A percentile compares a stretch with the other conserved stretches of the same genome.
Conservation (phyloP, 345 rosid species). For the Adansonia digitata region DNA sequence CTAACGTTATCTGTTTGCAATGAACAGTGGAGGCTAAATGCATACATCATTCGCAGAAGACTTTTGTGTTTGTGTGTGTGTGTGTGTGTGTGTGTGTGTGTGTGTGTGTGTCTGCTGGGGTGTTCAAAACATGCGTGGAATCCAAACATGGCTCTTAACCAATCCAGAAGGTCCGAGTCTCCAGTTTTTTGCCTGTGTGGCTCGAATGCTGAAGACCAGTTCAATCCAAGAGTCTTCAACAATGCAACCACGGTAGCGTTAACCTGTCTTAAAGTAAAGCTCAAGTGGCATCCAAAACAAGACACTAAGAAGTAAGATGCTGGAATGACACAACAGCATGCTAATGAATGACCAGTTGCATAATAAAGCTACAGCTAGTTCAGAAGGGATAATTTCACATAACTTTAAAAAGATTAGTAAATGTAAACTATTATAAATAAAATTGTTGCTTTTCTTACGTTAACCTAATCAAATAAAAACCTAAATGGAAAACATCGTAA, state of each 20-base stretch:
- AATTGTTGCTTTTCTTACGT: not conserved
- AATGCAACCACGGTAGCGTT: too few species aligned
- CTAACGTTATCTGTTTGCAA: constrained; percentile 88
- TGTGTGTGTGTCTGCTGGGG: too few species aligned
- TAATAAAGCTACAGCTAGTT: not conserved
- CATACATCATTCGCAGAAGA: not conserved
- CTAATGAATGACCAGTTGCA: not conserved
- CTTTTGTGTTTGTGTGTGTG: too few species aligned
- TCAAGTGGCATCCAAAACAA: constrained; percentile 18
- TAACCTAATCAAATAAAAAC: not conserved
- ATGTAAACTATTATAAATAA: too few species aligned
- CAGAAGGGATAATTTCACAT: not conserved
- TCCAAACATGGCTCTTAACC: constrained; percentile 97
- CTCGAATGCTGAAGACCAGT: constrained; percentile 82
- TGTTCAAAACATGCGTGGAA: constrained; percentile 67
- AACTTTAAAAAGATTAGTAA: not conserved
- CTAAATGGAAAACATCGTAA: not conserved
- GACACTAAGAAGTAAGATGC: not conserved
- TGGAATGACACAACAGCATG: not conserved
- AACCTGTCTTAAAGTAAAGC: constrained; percentile 22
- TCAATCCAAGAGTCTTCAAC: constrained; percentile 81
- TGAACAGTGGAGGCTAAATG: not conserved
- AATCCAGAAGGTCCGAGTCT: constrained; percentile 87
- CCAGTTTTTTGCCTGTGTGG: constrained; percentile 83
- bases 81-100: too few species aligned